Conservation (phyloP, 768 basidiomycete species). For the Trametopsis cervina region DNA sequence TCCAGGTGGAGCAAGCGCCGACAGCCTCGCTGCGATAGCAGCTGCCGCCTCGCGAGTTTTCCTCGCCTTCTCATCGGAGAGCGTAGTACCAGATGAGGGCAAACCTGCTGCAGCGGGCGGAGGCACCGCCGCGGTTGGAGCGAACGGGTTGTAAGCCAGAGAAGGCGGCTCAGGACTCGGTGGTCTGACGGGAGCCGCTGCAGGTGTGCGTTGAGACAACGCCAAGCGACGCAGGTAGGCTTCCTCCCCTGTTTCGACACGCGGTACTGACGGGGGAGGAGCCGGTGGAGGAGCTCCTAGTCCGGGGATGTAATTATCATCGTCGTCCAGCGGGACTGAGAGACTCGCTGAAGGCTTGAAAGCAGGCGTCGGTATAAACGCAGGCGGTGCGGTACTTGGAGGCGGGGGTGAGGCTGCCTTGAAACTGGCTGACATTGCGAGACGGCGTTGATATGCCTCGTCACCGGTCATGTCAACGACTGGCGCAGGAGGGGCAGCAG, state of each 20-base stretch:
- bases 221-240: slow-evolving; percentile 58
- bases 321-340: neutral
- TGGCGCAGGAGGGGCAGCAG: slow-evolving; percentile 29
- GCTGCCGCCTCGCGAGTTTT: slow-evolving; percentile 59
- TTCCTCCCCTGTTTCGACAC: slow-evolving; percentile 54
- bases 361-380: neutral
- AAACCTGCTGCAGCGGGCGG: slow-evolving; percentile 46
- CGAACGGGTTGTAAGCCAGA: slow-evolving; percentile 65
- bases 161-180: slow-evolving; percentile 39
- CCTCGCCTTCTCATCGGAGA: slow-evolving; percentile 55
- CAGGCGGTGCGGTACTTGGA: neutral
- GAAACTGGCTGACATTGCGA: slow-evolving; percentile 52
- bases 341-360: neutral
- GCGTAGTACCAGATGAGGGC: slow-evolving; percentile 26
- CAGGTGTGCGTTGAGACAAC: slow-evolving; percentile 37
- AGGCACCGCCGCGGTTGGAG: slow-evolving; percentile 47
- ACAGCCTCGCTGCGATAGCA: slow-evolving; percentile 71
- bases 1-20: slow-evolving; percentile 41
- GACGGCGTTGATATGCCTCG: slow-evolving; percentile 68
- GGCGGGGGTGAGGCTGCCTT: slow-evolving; percentile 8
- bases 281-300: slow-evolving; percentile 13
- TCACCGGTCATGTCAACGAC: slow-evolving; percentile 59
- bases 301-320: slow-evolving; percentile 14
- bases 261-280: slow-evolving; percentile 8
- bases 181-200: slow-evolving; percentile 5